A percentile compares a stretch with the other conserved stretches of the same genome.
phyloP scores from a whole-genome alignment of 345 rosid genomes.

The Gossypium ekmanianum region DNA sequence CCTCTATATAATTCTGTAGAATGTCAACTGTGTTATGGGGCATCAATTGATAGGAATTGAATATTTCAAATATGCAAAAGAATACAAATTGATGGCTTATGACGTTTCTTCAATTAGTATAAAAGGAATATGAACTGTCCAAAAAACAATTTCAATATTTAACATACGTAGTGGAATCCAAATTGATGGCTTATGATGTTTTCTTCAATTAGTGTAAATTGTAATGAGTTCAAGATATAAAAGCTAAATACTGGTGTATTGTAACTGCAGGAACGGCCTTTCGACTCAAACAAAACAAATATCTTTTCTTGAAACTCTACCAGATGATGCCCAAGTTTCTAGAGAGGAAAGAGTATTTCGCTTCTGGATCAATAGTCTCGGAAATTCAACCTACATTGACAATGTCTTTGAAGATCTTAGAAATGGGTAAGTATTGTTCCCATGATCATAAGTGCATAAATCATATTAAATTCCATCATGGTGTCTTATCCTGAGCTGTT shows the following conservation, averaged over 20 bases:
- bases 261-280: conserved; percentile 57
- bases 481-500: background rate
- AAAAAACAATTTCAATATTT: background rate
- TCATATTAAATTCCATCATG: background rate
- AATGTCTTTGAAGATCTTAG: conserved; percentile 97
- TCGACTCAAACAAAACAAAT: conserved; percentile 60
- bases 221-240: conserved; percentile 8
- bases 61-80: background rate
- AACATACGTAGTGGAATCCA: background rate
- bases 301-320: conserved; percentile 68
- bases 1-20: background rate
- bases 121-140: background rate
- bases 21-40: background rate
- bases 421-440: conserved; percentile 64
- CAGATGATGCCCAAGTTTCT: conserved; percentile 80
- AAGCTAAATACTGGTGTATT: conserved; percentile 21
- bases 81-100: background rate
- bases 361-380: conserved; percentile 94
- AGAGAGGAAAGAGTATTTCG: conserved; percentile 98
- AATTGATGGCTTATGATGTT: background rate
- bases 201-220: background rate
- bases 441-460: background rate
- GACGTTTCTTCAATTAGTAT: background rate
- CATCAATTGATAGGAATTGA: background rate
- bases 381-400: conserved; percentile 63